Base-by-base conservation (phyloP, 2,329 filamentous ascomycete species). In the Pyrenophora seminiperda region DNA sequence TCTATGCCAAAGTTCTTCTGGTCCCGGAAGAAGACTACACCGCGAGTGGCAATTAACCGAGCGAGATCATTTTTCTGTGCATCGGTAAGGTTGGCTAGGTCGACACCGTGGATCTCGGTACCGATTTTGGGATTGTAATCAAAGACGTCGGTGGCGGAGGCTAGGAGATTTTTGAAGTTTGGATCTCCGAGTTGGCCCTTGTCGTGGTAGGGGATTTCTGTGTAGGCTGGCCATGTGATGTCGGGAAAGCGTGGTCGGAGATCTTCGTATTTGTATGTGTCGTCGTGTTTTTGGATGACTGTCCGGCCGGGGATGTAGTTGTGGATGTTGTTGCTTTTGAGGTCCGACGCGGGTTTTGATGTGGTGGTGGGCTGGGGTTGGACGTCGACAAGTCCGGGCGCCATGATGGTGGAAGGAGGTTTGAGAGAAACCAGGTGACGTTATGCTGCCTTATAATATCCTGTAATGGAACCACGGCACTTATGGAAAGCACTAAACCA, bases 101-200 rank as follows among this genome's bases (percentile, higher is more conserved):
- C 75, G 19, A 82, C 68, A 3, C 80, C 80, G 34, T 76, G 75
- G 36, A 83, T 60, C 52, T 83, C 80, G 2, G 80, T 82, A 41
- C 80, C 80, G 45, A 82, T 80, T 57, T 81, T 82, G 14, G 79
- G 80, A 32, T 76, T 82, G 63, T 80, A 81, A 62, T 84, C 81
- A 53, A 82, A 81, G 30, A 83, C 74, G 19, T 80, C 78, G 1
- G 80, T 81, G 11, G 81, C 81, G 7, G 73, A 73, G 24, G 73
- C 67, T 15, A 83, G 73, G 3, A 84, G 75, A 56, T 81, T 76
- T 48, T 77, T 77, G 66, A 83, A 84, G 15, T 77, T 71, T 4
- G 78, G 75, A 50, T 82, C 77, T n/a, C 81, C 82, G 18, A 78
- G 72, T 32, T 80, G 67, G 4, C 81, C 82, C 59, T 80, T 82